phyloP scores from a whole-genome alignment of 805 yeast species.

The Candida hungchunana region DNA sequence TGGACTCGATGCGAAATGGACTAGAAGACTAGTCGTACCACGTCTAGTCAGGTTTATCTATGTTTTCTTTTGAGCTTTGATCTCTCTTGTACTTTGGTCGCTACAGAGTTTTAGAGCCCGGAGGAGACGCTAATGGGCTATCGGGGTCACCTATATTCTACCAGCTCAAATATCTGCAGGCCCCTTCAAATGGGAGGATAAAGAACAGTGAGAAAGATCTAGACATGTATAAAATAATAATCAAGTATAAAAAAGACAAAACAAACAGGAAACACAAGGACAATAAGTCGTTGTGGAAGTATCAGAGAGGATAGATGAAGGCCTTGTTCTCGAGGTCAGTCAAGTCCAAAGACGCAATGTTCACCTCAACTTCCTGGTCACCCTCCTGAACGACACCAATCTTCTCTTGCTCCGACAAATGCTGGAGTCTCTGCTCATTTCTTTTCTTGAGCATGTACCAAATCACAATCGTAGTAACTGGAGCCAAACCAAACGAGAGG shows the following conservation, averaged over 20 bases:
- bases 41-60: no score
- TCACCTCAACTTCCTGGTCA: conserved; percentile 31
- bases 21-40: no score
- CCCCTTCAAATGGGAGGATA: no score
- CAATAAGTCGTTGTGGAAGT: no score
- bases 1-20: no score
- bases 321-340: conserved; percentile 49
- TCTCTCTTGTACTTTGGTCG: not conserved
- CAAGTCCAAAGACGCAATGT: conserved; percentile 42
- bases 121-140: no score
- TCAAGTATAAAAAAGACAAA: not conserved
- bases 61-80: not conserved
- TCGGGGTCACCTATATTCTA: no score
- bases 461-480: conserved; percentile 38
- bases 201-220: no score
- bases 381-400: conserved; percentile 30
- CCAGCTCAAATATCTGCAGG: no score
- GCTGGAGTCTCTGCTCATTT: conserved; percentile 36
- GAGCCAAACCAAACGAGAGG: conserved; percentile 44
- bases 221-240: conserved; percentile 23
- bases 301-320: conserved; percentile 44
- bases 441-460: conserved; percentile 42
- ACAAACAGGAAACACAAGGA: conserved; percentile 1
- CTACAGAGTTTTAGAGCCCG: no score
- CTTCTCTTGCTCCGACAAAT: conserved; percentile 16